Evolutionary conservation across 768 basidiomycete species (phyloP), one percentile per base, ranked within the genome.

Genomic region (Agrocybe praecox): DNA sequence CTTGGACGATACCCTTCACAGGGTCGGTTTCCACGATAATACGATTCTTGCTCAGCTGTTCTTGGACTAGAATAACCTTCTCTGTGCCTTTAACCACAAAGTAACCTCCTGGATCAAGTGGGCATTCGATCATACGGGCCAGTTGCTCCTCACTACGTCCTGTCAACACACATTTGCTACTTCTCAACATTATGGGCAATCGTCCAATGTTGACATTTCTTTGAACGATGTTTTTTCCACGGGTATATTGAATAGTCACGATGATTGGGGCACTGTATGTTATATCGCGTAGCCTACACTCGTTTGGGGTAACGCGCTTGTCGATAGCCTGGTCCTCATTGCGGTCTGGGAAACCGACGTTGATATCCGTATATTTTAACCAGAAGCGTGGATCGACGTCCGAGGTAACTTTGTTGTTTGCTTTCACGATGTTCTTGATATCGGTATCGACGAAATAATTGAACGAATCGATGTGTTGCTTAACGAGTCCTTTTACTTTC

Each of bases 71-170:
- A 63, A 99, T 99, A 65, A 99, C 97, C 75, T 98, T 99, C 74
- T 99, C 96, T 43, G 96, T 99, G 34, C 96, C 96, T 74, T 96
- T 98, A 50, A 99, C 97, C 56, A 99, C 90, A 72, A 99, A 99
- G 70, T 98, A 98, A 3, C 97, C 97, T n/a, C 97, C 97, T 11
- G 97, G 96, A 75, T 99, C 97, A 56, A 98, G 80, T 2, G 97
- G 97, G 71, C 97, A 99, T 73, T 99, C 97, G 11, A 84, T 87
- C 94, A 98, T 96, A 36, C 85, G 80, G n/a, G 97, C 97, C 21
- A 98, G 80, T 62, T 96, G 86, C 14, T 84, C 81, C 52, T 93
- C 90, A 22, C 75, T 85, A 63, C 84, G 84, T 3, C 87, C 89
- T 17, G 89, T 89, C 63, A 99, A 75, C 42, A 94, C 88, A 72